Evolutionary conservation across 441 rosid genomes (phyloP), one percentile per base, ranked within the genome.

Genomic region (Aleurites moluccanus): DNA sequence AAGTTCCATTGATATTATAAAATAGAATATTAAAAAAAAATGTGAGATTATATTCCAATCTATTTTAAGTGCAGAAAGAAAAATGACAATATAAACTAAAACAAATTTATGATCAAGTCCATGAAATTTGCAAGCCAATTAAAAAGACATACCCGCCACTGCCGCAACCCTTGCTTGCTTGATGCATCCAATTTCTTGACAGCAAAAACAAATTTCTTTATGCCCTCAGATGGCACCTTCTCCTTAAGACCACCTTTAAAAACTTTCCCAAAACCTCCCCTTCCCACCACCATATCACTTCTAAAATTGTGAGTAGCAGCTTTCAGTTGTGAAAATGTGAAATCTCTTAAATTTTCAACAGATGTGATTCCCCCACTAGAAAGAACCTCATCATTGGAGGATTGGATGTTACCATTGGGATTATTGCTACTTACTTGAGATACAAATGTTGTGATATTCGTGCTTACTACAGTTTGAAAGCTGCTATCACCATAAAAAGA

Each of bases 221-320:
- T 35, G 5, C 38, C 38, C 38, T 35, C 7, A 35, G 38, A 35
- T 35, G 38, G 38, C 38, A 35, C 38, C 38, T 35, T 35, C 38
- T 35, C 38, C 38, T 35, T 35, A 6, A 35, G 38, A 35, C 38
- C 38, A 23, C 95, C 97, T 79, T 89, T 89, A 64, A 77, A 89
- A 68, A 92, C 97, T 79, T 86, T 87, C 10, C 97, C 93, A 50
- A 90, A 92, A 23, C 93, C 93, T 62, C 97, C 97, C 56, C 89
- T 92, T n/a, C 93, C 95, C 59, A 92, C 87, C 70, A 92, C 80
- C 15, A 81, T 83, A 70, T 87, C 92, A 33, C 86, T 70, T 79
- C 77, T 86, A 76, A 92, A 89, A 65, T 80, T 86, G 79, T 77
- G 88, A 1, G 97, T 90, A 67, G 97, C 80, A 61, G 81, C 80